Conservation (phyloP, 1,139 yeast genomes). For the Blastobotrys arbuscula region DNA sequence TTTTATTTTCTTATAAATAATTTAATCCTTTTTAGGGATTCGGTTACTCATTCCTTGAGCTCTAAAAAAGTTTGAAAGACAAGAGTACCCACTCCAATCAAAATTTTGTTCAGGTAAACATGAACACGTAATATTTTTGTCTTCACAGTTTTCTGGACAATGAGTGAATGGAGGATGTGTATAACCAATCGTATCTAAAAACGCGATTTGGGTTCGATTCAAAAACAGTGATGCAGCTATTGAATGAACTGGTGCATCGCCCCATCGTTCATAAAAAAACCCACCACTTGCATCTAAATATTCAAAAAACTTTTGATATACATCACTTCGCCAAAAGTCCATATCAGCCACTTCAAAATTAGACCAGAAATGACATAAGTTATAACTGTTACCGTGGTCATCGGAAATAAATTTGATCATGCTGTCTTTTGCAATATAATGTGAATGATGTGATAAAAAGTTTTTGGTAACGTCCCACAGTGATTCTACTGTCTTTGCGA, state of each 20-base stretch:
- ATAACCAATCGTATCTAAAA: conserved; percentile 79
- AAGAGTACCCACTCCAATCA: conserved; percentile 81
- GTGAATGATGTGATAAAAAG: conserved; percentile 59
- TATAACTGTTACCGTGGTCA: conserved; percentile 52
- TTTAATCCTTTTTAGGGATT: background rate
- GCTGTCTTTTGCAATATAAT: conserved; percentile 59
- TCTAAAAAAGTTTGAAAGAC: conserved; percentile 65
- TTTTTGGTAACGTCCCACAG: conserved; percentile 73
- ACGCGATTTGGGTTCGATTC: conserved; percentile 61
- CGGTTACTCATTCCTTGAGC: conserved; percentile 44
- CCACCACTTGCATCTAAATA: conserved; percentile 76
- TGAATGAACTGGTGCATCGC: conserved; percentile 89
- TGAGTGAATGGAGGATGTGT: conserved; percentile 57
- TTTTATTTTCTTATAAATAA: too few species aligned
- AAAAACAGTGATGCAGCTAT: conserved; percentile 77
- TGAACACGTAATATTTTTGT: conserved; percentile 36
- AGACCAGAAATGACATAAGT: conserved; percentile 85
- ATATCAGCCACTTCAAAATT: conserved; percentile 77
- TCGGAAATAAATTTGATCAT: conserved; percentile 67
- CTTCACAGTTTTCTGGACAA: conserved; percentile 44
- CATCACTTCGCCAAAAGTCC: conserved; percentile 67
- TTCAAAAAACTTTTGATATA: conserved; percentile 63
- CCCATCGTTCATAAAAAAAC: conserved; percentile 89
- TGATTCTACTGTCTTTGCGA: conserved; percentile 68
- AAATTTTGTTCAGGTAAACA: conserved; percentile 58